phyloP scores from a whole-genome alignment of 2,329 filamentous ascomycete genomes.

The Berkeleyomyces rouxiae region DNA sequence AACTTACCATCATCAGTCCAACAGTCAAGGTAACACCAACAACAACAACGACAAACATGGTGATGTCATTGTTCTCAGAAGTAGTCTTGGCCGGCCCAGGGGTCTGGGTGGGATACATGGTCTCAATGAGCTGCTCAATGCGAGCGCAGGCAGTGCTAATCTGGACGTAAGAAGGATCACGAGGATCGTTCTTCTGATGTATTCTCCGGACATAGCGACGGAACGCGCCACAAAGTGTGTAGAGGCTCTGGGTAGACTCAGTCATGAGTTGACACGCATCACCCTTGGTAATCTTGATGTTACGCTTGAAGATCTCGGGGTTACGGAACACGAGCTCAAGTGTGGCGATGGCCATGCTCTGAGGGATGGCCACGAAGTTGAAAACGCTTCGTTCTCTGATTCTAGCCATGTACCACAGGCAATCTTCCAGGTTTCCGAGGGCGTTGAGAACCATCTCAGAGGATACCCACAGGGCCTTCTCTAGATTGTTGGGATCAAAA shows the following conservation, averaged over 20 bases:
- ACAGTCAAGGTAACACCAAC: slow-evolving; percentile 54
- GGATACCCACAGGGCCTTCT: slow-evolving; percentile 65
- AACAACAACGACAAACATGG: slow-evolving; percentile 51
- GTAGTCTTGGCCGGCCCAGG: slow-evolving; percentile 32
- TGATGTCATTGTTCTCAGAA: slow-evolving; percentile 40
- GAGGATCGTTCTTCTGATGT: slow-evolving; percentile 83
- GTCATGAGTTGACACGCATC: slow-evolving; percentile 84
- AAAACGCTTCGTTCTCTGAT: slow-evolving; percentile 93
- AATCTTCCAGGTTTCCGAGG: slow-evolving; percentile 74
- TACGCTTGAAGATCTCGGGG: slow-evolving; percentile 64
- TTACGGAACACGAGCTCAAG: slow-evolving; percentile 87
- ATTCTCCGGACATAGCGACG: slow-evolving; percentile 62
- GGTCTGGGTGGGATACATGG: slow-evolving; percentile 73
- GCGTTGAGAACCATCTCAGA: slow-evolving; percentile 93
- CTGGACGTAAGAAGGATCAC: slow-evolving; percentile 79
- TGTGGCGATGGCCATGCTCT: slow-evolving; percentile 93
- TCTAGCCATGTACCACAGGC: slow-evolving; percentile 92
- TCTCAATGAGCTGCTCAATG: slow-evolving; percentile 93
- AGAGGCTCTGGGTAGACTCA: slow-evolving; percentile 80
- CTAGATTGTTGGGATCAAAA: slow-evolving; percentile 63
- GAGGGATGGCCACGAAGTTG: slow-evolving; percentile 96
- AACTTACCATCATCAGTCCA: slow-evolving; percentile 61
- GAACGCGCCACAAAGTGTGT: slow-evolving; percentile 68
- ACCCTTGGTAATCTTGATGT: slow-evolving; percentile 94
- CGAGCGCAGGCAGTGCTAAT: slow-evolving; percentile 76